phyloP scores from a whole-genome alignment of 371 early-diverging fungal genomes.

The Neoconidiobolus thromboides region DNA sequence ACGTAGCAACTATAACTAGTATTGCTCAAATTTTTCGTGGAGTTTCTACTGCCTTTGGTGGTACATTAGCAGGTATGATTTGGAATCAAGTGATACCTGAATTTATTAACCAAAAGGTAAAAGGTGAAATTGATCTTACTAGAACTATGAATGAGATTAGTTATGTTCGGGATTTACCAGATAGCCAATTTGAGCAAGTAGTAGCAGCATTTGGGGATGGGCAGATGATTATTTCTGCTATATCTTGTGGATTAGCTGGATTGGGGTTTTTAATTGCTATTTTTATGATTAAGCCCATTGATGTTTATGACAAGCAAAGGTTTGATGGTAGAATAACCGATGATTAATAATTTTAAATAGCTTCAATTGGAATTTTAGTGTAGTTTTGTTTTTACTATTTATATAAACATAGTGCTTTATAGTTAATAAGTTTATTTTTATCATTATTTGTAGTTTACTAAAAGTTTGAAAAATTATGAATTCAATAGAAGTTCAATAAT shows the following conservation, averaged over 20 bases:
- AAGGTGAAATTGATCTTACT: not conserved
- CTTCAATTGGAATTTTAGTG: too few species aligned
- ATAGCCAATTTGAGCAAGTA: not conserved
- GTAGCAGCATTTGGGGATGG: not conserved
- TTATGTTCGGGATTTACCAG: not conserved
- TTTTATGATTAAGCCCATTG: not conserved
- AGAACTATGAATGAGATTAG: not conserved
- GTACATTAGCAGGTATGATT: not conserved
- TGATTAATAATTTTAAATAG: too few species aligned
- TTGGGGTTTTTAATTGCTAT: not conserved
- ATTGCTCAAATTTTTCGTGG: not conserved
- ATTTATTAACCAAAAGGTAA: not conserved
- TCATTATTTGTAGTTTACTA: too few species aligned
- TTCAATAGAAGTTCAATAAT: too few species aligned
- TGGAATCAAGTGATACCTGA: not conserved
- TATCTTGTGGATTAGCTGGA: not conserved
- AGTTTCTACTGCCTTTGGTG: not conserved
- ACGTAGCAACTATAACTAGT: not conserved
- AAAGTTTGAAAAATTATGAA: too few species aligned
- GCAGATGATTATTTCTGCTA: not conserved
- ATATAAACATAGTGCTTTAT: too few species aligned
- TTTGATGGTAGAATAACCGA: too few species aligned
- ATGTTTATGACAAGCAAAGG: too few species aligned
- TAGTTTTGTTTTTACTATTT: too few species aligned
- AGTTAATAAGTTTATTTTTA: too few species aligned